These are phyloP conservation scores for Blastobotrys malaysiensis DNA, from an alignment of 1,139 yeast species.

Conservation along the genomic window DNA sequence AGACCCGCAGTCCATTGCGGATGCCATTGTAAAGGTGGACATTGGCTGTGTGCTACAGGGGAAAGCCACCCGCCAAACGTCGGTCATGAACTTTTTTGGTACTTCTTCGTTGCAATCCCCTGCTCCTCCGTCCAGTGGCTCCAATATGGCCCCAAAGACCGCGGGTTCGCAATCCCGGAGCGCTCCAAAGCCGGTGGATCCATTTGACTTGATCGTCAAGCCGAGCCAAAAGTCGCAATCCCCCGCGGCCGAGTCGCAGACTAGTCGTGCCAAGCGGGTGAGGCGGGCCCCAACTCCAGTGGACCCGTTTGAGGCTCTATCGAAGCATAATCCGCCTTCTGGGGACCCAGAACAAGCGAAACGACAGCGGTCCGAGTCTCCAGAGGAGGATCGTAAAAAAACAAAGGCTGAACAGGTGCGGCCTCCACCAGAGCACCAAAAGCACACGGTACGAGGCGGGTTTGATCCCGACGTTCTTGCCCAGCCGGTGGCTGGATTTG, in stretches of 20 bases:
- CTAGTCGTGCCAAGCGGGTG: background rate
- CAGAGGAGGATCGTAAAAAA: background rate
- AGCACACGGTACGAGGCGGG: background rate
- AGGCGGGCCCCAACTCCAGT: background rate
- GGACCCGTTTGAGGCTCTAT: background rate
- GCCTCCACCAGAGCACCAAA: background rate
- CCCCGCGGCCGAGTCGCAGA: background rate
- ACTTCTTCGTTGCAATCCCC: background rate
- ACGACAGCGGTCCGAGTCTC: background rate
- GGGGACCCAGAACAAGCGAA: background rate
- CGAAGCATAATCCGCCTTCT: too few species aligned
- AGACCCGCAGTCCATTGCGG: background rate
- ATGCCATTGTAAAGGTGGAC: background rate
- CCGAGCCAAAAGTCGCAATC: background rate
- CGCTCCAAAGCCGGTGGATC: background rate
- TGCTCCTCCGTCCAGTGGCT: background rate
- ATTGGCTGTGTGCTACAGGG: background rate
- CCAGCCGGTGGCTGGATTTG: background rate
- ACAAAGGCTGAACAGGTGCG: background rate
- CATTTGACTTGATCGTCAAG: background rate
- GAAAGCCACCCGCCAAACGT: background rate
- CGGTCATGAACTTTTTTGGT: background rate
- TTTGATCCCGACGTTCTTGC: background rate
- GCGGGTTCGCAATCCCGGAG: background rate
- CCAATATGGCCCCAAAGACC: background rate